These are phyloP conservation scores for Lycium ferocissimum DNA, from an alignment of 257 asterid genomes.

Conservation along the genomic window DNA sequence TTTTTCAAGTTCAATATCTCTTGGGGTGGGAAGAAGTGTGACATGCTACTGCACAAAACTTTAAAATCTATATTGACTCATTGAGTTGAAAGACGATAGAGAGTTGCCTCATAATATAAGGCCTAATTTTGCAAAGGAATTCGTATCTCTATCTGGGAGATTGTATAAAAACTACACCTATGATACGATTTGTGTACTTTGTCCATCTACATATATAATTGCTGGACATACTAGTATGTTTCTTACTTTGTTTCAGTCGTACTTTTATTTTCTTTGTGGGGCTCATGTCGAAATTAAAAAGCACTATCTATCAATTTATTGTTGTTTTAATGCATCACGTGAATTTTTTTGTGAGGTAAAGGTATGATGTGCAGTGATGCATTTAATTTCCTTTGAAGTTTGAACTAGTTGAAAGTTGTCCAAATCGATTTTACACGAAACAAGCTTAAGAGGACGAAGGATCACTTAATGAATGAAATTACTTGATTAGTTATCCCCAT, in stretches of 20 bases:
- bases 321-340: conserved; percentile 11
- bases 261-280: neutral
- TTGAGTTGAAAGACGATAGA: conserved; percentile 29
- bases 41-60: neutral
- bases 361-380: neutral
- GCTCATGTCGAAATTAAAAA: neutral
- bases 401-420: no score
- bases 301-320: neutral
- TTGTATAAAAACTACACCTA: neutral
- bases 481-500: no score
- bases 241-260: no score
- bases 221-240: no score
- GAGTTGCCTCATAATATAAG: neutral
- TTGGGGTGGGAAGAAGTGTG: conserved; percentile 95
- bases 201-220: no score
- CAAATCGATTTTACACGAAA: no score
- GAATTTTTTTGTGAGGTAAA: neutral
- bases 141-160: neutral
- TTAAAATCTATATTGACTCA: neutral
- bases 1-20: conserved; percentile 97
- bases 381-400: neutral
- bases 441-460: neutral
- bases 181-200: no score
- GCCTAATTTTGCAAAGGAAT: neutral
- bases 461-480: neutral